Percentiles rank a stretch among this genome's conserved stretches.
phyloP scores from a whole-genome alignment of 345 rosid species.

The Fremontodendron californicum region DNA sequence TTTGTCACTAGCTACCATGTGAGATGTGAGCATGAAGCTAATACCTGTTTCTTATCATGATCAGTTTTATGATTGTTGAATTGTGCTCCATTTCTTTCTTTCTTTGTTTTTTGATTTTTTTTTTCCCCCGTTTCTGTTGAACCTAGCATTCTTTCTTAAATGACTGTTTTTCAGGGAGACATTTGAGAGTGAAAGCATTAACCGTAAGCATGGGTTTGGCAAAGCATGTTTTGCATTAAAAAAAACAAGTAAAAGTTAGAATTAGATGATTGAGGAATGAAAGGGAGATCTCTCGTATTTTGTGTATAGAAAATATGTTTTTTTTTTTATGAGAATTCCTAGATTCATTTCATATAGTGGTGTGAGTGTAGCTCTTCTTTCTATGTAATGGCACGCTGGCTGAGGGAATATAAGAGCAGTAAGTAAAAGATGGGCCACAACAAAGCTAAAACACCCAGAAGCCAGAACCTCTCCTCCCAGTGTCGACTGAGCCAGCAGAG shows the following conservation, averaged over 20 bases:
- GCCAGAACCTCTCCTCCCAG: neutral
- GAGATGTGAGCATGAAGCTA: constrained; percentile 10
- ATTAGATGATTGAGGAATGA: constrained; percentile 42
- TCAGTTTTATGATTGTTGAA: constrained; percentile 7
- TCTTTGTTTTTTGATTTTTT: too few species aligned
- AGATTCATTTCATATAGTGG: constrained; percentile 1
- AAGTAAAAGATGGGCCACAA: constrained; percentile 11
- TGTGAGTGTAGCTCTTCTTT: constrained; percentile 37
- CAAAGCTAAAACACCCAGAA: constrained; percentile 5
- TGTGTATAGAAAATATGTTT: constrained; percentile 29
- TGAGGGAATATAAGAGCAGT: constrained; percentile 22
- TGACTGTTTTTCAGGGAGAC: neutral
- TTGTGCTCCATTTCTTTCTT: neutral
- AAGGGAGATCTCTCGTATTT: constrained; percentile 43
- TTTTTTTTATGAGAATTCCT: constrained; percentile 15
- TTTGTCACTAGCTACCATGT: constrained; percentile 12
- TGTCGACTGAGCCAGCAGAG: neutral
- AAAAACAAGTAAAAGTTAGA: constrained; percentile 22
- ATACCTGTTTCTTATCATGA: constrained; percentile 4
- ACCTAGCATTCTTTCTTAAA: neutral
- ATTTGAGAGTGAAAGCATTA: constrained; percentile 1
- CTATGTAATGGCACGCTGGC: constrained; percentile 35
- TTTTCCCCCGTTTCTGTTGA: neutral
- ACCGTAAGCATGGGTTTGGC: constrained; percentile 8
- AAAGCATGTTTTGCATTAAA: constrained; percentile 6